These are phyloP conservation scores for Debaryomyces sp. DNA, from an alignment of 1,139 yeast species.

Conservation along the genomic window DNA sequence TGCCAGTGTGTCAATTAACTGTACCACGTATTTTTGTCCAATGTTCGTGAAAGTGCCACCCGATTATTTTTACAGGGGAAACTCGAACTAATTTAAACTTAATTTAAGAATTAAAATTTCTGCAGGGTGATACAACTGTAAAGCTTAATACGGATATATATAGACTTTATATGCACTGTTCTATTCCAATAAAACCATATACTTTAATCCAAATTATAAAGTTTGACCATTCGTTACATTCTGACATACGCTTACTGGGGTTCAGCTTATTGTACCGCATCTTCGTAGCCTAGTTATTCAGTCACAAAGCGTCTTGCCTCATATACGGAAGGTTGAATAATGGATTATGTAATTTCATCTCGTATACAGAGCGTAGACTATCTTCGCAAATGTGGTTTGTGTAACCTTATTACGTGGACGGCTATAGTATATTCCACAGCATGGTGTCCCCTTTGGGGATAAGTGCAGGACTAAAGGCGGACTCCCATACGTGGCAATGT, in stretches of 20 bases:
- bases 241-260: not conserved
- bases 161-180: not conserved
- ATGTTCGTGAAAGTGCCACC: not conserved
- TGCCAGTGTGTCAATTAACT: not conserved
- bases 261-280: not conserved
- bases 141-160: not conserved
- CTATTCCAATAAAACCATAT: not conserved
- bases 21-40: not conserved
- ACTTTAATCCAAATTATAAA: not conserved
- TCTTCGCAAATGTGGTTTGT: conserved; percentile 2
- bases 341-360: conserved; percentile 1
- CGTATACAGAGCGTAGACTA: not conserved
- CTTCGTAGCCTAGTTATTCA: not conserved
- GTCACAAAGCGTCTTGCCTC: not conserved
- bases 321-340: conserved; percentile 1
- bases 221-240: not conserved
- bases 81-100: not conserved
- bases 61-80: conserved; percentile 4
- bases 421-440: not conserved
- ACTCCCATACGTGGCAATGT: not conserved
- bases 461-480: not conserved
- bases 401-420: not conserved
- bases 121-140: conserved; percentile 6
- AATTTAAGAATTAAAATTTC: conserved; percentile 3
- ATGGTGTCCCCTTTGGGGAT: not conserved